Base-by-base conservation (phyloP, 225 moss, liverwort and hornwort genomes). In the Sphagnum tenellum region DNA sequence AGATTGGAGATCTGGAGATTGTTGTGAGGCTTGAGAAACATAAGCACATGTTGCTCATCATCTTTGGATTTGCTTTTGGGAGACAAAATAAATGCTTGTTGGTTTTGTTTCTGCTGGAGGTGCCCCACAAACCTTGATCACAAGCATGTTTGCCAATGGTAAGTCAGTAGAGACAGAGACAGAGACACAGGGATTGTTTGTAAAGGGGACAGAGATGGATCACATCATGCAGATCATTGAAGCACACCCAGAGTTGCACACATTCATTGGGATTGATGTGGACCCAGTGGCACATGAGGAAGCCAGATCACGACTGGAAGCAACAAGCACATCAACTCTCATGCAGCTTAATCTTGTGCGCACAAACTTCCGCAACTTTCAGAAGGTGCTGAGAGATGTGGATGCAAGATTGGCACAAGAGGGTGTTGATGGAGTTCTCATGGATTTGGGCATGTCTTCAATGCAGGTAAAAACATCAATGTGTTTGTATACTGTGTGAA, bases 401-500 rank as follows among this genome's bases (percentile, higher is more conserved):
- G 73, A 79, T 74, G 50, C 70, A 29, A 66, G 69, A 59, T 78
- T 92, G 66, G 63, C 68, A n/a, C 13, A 57, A 47, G 73, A 70
- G 73, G 89, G 90, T 70, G 87, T 96, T 65, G 75, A 92, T 69
- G 92, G 96, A 64, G 89, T 96, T 66, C 96, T 96, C 59, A 85
- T 96, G 96, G 96, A 96, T 79, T 75, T 96, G 78, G 96, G 96
- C 66, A 92, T 96, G 96, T 96, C 96, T 55, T 96, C 92, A 47
- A 96, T 96, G 96, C 96, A 96, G 92, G 96, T 86, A 49, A 9
- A 29, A 29, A 29, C 29, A 29, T 29, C 29, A 29, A 29, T 29
- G 29, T 29, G 29, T 29, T 29, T 29, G 0, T 29, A 29, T 29
- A 29, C 29, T 29, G 29, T 29, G 29, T 29, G 29, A 29, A 29